These are phyloP conservation scores for Straminergon stramineum DNA, from an alignment of 225 moss, liverwort and hornwort genomes.

Conservation along the genomic window DNA sequence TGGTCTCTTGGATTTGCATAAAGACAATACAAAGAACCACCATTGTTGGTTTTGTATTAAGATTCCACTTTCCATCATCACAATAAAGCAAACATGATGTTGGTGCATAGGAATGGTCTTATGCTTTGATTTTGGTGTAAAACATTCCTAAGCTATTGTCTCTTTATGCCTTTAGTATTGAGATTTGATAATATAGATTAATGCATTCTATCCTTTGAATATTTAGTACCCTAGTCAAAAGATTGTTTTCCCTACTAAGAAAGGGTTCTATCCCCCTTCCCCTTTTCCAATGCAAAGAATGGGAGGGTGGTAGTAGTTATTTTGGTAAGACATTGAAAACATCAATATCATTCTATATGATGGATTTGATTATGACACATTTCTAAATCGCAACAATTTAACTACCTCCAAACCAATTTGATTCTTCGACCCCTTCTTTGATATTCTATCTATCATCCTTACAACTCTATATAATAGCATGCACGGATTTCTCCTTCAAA, in stretches of 20 bases:
- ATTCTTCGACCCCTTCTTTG: rapidly evolving
- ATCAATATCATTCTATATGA: neutral
- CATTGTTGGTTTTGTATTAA: neutral
- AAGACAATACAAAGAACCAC: neutral
- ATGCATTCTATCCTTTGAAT: neutral
- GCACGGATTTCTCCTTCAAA: rapidly evolving
- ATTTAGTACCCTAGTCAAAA: neutral
- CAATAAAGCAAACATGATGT: neutral
- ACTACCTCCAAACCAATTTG: neutral
- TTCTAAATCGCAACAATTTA: neutral
- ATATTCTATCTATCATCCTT: neutral
- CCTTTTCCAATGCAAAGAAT: neutral
- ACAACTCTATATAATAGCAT: neutral
- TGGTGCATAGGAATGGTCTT: neutral
- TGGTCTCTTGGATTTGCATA: neutral
- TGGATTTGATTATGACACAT: neutral
- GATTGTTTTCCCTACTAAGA: no score
- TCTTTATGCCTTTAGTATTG: neutral
- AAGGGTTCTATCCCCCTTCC: no score
- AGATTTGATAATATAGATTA: neutral
- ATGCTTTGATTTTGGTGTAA: neutral
- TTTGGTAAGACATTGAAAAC: neutral
- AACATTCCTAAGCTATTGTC: neutral
- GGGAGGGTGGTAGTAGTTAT: rapidly evolving
- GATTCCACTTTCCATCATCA: rapidly evolving